Percentiles rank a stretch among this genome's conserved stretches.
phyloP scores from a whole-genome alignment of 2,329 filamentous ascomycete species.

The Pseudohalonectria lignicola region DNA sequence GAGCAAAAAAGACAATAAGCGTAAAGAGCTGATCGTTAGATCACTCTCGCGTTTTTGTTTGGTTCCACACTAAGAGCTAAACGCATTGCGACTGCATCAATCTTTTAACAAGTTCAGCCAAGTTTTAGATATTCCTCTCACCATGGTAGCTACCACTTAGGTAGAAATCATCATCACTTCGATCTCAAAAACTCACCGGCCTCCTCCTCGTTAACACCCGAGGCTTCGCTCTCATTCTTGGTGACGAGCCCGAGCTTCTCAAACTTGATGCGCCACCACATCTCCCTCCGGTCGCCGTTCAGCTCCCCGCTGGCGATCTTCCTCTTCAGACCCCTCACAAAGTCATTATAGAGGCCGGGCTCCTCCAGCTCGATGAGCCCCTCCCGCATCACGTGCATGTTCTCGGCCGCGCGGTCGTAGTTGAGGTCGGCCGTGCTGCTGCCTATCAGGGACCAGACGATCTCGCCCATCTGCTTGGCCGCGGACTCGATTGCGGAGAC shows the following conservation, averaged over 20 bases:
- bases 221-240: constrained; percentile 47
- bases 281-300: constrained; percentile 65
- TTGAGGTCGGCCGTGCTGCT: constrained; percentile 65
- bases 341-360: constrained; percentile 65
- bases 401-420: constrained; percentile 67
- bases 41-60: too few relatives aligned
- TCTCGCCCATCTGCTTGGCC: constrained; percentile 60
- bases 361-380: constrained; percentile 67
- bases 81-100: too few relatives aligned
- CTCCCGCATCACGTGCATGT: constrained; percentile 65
- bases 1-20: too few relatives aligned
- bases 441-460: constrained; percentile 58
- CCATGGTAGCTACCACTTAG: too few relatives aligned
- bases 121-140: too few relatives aligned
- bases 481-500: constrained; percentile 54
- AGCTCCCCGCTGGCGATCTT: constrained; percentile 59
- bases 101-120: too few relatives aligned
- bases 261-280: constrained; percentile 67
- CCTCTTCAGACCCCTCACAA: constrained; percentile 60
- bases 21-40: too few relatives aligned
- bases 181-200: constrained; percentile 37
- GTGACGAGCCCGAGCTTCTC: constrained; percentile 65
- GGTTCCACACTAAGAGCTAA: too few relatives aligned
- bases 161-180: too few relatives aligned
- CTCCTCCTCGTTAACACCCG: constrained; percentile 57